Base-by-base conservation (phyloP, 257 asterid genomes). In the Penstemon davidsonii region DNA sequence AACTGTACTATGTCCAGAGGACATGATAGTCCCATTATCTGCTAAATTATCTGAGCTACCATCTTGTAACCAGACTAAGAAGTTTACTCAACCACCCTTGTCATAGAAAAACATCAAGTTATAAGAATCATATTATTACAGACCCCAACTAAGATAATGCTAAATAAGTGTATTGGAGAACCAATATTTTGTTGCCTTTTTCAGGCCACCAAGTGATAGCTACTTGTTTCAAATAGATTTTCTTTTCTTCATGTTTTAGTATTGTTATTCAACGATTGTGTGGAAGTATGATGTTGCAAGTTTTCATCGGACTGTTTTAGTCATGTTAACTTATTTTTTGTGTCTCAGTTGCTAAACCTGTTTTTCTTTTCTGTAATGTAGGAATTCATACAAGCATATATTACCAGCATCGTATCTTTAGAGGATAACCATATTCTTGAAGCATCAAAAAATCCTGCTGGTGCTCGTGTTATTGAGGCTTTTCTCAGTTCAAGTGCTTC, bases 401-500 rank as follows among this genome's bases (percentile, higher is more conserved):
- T 87, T 69, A 67, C 81, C 61, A 84, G 96, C 82, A 85, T 94
- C 75, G 82, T 79, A 37, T 87, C 96, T 53, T 80, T 91, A 69
- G 96, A 94, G 74, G 91, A 69, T 13, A 73, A 70, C 60, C 87
- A 84, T 55, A 81, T 85, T 73, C 88, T 91, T 68, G 79, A 78
- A 79, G 86, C 88, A 64, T 78, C 86, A 43, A 88, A 88, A 80
- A 90, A 88, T 72, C 81, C 96, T 33, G 75, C 91, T 72, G 97
- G 99, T 66, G 81, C 92, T 65, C 94, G 96, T 61, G 96, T 88
- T 71, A 74, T 94, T 56, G 99, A 94, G 82, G 94, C 96, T 64
- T 94, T 94, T 73, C 92, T 94, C 63, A 71, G 60, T 74, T 87
- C 99, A 25, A 81, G 79, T 76, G 83, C 84, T 73, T 81, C 96